A percentile compares a stretch with the other conserved stretches of the same genome.
These are phyloP conservation scores for Linderina pennispora DNA, from an alignment of 192 early-diverging fungal genomes.

Conservation along the genomic window DNA sequence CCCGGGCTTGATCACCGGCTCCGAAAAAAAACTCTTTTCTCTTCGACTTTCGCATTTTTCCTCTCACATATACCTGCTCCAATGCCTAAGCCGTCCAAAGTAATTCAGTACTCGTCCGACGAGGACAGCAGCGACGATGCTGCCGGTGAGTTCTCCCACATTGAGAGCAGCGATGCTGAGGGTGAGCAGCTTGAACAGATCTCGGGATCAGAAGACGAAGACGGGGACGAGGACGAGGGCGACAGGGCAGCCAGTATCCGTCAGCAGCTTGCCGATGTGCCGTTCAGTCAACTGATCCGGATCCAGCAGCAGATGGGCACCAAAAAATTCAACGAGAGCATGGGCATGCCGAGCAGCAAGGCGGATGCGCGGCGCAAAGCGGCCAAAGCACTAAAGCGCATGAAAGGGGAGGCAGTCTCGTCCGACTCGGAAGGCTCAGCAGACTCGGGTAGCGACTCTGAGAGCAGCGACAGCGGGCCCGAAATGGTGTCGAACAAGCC, in stretches of 20 bases:
- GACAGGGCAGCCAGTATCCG: slow-evolving; percentile 8
- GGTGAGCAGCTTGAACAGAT: slow-evolving; percentile 1
- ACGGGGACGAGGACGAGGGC: slow-evolving; percentile 7
- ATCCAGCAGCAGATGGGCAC: slow-evolving; percentile 68
- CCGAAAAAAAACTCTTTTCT: no score
- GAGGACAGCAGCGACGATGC: slow-evolving; percentile 32
- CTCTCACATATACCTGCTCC: no score
- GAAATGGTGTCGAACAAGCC: slow-evolving; percentile 2
- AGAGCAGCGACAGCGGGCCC: slow-evolving; percentile 17
- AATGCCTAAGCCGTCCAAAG: slow-evolving; percentile 18
- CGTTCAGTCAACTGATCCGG: slow-evolving; percentile 74
- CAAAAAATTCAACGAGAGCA: slow-evolving; percentile 55
- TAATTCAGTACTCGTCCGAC: slow-evolving; percentile 42
- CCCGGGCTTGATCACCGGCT: no score
- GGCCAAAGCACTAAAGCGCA: slow-evolving; percentile 31
- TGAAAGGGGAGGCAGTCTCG: slow-evolving; percentile 23
- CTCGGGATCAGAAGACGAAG: slow-evolving; percentile 1
- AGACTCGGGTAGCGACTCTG: slow-evolving; percentile 24
- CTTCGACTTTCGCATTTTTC: no score
- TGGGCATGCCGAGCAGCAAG: slow-evolving; percentile 18
- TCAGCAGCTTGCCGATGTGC: slow-evolving; percentile 59
- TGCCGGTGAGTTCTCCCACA: slow-evolving; percentile 9
- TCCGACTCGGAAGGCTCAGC: not conserved
- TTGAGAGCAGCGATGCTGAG: slow-evolving; percentile 4
- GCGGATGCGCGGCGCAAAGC: slow-evolving; percentile 27